A percentile compares a stretch with the other conserved stretches of the same genome.
Evolutionary conservation across 768 basidiomycete genomes (phyloP).

Genomic region (Auriscalpium vulgare): DNA sequence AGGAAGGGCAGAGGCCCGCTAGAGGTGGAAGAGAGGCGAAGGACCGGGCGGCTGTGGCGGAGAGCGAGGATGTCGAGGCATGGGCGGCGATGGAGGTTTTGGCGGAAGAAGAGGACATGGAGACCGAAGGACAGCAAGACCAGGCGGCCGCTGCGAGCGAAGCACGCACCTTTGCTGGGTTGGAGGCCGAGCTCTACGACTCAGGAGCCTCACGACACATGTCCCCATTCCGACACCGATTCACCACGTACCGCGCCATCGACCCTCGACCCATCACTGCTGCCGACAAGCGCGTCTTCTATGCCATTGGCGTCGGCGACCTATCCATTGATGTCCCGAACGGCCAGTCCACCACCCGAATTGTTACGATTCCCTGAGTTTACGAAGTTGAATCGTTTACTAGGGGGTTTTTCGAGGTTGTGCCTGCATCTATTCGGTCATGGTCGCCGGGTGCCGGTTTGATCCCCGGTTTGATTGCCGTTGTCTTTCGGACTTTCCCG

Average conservation of each 20-base stretch:
- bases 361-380: no score
- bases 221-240: conserved; percentile 7
- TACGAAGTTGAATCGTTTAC: no score
- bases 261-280: conserved; percentile 6
- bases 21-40: background rate
- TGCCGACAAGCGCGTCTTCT: conserved; percentile 13
- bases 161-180: background rate
- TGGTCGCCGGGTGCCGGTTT: no score
- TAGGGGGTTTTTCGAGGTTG: no score
- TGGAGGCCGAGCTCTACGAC: conserved; percentile 6
- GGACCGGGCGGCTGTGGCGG: background rate
- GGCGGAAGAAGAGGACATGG: background rate
- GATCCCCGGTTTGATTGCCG: no score
- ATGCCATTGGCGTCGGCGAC: conserved; percentile 14
- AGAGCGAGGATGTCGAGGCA: background rate
- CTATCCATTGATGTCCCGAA: conserved; percentile 4
- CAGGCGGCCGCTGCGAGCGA: background rate
- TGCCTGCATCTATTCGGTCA: no score
- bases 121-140: background rate
- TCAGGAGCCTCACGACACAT: conserved; percentile 14
- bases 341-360: background rate
- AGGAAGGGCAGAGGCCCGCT: conserved; percentile 14
- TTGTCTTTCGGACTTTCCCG: no score
- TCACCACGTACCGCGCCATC: conserved; percentile 7
- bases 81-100: background rate